Percentiles rank a stretch among this genome's conserved stretches.
Evolutionary conservation across 345 rosid species (phyloP).

Genomic region (Eucalyptus globulus): DNA sequence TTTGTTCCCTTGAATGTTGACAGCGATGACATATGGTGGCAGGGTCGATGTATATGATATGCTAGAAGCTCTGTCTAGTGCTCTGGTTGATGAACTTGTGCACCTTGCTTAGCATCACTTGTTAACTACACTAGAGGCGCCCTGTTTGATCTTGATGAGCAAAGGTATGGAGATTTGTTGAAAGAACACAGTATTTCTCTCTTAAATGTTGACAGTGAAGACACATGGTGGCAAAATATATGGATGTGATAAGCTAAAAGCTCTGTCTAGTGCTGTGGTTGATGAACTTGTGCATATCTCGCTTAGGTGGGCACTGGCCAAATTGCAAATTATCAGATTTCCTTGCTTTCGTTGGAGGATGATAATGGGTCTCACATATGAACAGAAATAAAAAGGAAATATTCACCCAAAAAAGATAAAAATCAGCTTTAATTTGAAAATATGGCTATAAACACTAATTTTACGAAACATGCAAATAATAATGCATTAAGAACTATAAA

Average conservation of each 20-base stretch:
- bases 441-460: neutral
- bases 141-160: no score
- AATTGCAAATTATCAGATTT: neutral
- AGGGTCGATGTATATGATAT: no score
- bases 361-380: neutral
- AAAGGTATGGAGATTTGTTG: neutral
- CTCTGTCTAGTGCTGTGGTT: neutral
- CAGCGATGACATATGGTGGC: no score
- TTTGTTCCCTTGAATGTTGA: no score
- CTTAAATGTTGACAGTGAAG: neutral
- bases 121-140: no score
- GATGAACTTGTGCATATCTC: neutral
- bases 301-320: neutral
- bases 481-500: neutral
- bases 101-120: no score
- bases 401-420: neutral
- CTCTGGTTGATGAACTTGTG: no score
- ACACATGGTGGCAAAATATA: neutral
- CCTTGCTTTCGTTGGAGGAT: neutral
- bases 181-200: neutral
- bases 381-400: neutral
- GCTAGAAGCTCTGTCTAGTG: no score
- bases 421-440: neutral
- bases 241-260: neutral
- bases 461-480: neutral